These are phyloP conservation scores for Diaporthe sp. DNA, from an alignment of 2,329 filamentous ascomycete genomes.

Conservation along the genomic window DNA sequence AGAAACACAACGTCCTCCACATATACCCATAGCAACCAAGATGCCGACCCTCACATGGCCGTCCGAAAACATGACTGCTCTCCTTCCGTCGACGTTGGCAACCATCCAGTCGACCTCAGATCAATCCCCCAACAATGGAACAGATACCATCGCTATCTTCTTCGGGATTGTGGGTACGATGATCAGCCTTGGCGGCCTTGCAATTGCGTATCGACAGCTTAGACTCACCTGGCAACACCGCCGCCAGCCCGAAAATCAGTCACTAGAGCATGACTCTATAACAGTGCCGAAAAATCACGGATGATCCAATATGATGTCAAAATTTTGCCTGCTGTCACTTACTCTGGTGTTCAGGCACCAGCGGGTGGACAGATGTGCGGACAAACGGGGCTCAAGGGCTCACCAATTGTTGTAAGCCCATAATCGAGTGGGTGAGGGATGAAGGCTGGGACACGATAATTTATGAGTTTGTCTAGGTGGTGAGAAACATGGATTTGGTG, in stretches of 20 bases:
- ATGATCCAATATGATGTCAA: background rate
- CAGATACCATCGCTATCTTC: background rate
- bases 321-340: background rate
- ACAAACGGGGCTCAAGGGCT: too few relatives aligned
- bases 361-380: background rate
- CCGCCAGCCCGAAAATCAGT: background rate
- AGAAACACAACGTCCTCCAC: background rate
- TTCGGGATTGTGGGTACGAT: background rate
- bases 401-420: background rate
- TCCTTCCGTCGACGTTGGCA: background rate
- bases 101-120: background rate
- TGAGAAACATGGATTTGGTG: background rate
- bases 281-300: background rate
- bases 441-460: too few relatives aligned
- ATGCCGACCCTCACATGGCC: background rate
- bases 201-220: background rate
- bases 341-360: background rate
- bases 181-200: background rate
- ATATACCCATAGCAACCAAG: background rate
- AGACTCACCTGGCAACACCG: background rate
- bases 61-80: background rate
- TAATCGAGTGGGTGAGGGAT: background rate
- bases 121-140: too few relatives aligned
- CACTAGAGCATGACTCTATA: background rate
- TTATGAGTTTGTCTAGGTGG: background rate